Evolutionary conservation across 345 rosid genomes (phyloP).

Genomic region (Xanthoceras sorbifolium): DNA sequence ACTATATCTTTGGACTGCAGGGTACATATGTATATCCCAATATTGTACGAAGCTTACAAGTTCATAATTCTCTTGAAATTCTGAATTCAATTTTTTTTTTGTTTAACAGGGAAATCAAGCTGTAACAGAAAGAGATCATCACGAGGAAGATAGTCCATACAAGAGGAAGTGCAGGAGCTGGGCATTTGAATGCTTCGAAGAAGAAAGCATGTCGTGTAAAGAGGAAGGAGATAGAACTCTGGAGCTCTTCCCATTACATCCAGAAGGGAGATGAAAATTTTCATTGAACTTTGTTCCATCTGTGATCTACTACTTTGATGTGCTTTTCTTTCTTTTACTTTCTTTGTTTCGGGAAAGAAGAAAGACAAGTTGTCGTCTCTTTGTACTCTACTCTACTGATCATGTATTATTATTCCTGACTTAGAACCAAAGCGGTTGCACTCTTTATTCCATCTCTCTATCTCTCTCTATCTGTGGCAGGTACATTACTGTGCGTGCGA

Average conservation of each 20-base stretch:
- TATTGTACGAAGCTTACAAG: too few species aligned
- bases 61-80: too few species aligned
- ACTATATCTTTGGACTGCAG: constrained; percentile 46
- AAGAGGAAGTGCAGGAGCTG: constrained; percentile 93
- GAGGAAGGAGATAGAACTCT: constrained; percentile 71
- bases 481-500: constrained; percentile 5
- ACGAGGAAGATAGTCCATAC: constrained; percentile 61
- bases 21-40: constrained; percentile 39
- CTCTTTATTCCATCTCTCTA: constrained; percentile 12
- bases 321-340: constrained; percentile 22
- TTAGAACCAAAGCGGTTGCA: constrained; percentile 29
- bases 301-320: constrained; percentile 21
- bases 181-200: constrained; percentile 70
- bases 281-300: constrained; percentile 12
- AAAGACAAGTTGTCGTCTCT: constrained; percentile 34
- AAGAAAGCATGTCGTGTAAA: constrained; percentile 43
- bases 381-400: constrained; percentile 27
- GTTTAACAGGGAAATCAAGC: constrained; percentile 34
- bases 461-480: not conserved
- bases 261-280: constrained; percentile 68
- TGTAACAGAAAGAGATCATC: constrained; percentile 29
- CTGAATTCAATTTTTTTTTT: not conserved
- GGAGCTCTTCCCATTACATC: constrained; percentile 95
- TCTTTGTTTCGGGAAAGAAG: constrained; percentile 38
- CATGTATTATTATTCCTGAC: constrained; percentile 32